Percentiles rank a stretch among this genome's conserved stretches.
Evolutionary conservation across 768 basidiomycete genomes (phyloP).

Genomic region (Boletus vinaceobasis): DNA sequence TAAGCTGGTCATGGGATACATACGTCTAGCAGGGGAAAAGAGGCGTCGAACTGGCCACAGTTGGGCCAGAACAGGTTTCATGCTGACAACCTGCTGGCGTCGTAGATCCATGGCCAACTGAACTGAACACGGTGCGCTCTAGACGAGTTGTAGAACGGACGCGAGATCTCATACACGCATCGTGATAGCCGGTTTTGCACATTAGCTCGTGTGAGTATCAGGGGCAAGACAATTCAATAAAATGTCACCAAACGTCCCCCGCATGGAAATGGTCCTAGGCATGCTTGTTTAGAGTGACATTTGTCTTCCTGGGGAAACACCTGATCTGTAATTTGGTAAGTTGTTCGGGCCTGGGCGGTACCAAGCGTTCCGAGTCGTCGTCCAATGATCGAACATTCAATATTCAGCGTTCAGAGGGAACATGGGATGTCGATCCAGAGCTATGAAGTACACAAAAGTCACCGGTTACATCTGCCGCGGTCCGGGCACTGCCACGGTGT

Average conservation of each 20-base stretch:
- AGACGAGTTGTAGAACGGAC: not conserved
- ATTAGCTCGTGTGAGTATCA: not conserved
- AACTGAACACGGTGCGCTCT: not conserved
- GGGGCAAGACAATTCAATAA: not conserved
- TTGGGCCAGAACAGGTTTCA: not conserved
- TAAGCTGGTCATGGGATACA: slow-evolving; percentile 3
- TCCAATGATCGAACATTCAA: not conserved
- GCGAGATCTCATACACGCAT: not conserved
- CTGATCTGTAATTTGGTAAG: not conserved
- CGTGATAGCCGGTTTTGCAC: not conserved
- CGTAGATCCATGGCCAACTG: not conserved
- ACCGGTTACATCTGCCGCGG: not conserved
- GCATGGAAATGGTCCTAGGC: not conserved
- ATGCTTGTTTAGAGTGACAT: not conserved
- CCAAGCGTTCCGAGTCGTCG: not conserved
- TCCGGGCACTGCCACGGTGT: not conserved
- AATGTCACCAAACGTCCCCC: not conserved
- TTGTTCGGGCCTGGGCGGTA: not conserved
- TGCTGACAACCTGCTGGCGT: not conserved
- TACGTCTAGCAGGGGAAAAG: not conserved
- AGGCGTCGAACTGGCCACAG: not conserved
- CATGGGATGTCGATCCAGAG: not conserved
- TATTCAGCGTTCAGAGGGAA: not conserved
- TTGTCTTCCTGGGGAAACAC: not conserved
- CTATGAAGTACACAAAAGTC: not conserved